Evolutionary conservation across 202 grass and related monocot species (phyloP), one percentile per base, ranked within the genome.

Genomic region (Schoenoplectus triqueter): DNA sequence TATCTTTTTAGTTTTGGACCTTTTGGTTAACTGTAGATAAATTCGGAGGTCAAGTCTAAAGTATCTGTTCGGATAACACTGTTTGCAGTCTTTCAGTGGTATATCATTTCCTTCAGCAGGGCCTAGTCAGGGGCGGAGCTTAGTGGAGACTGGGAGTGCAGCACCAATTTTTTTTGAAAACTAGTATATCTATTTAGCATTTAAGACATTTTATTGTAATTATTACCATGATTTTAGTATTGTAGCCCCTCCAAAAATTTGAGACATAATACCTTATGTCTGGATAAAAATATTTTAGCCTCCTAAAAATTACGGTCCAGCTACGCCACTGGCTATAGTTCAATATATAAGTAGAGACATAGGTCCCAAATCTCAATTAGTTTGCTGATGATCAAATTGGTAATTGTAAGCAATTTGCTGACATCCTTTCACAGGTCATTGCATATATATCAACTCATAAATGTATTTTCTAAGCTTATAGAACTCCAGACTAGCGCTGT

Each of bases 1-100:
- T n/a, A 68, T 68, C 65, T 68, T 68, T 68, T 41, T 14, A 71
- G 44, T 71, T 3, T 71, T n/a, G n/a, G n/a, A n/a, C n/a, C n/a
- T n/a, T n/a, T n/a, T 10, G 44, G 6, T 1, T 40, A 19, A 71
- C n/a, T 47, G 68, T 66, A 18, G 63, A 66, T 66, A 9, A 48
- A 10, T 48, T 19, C 18, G 44, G n/a, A 71, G 15, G 67, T n/a
- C 15, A 31, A 31, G 31, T 31, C 31, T 31, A 31, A 31, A 31
- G 31, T 31, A 31, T 31, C 31, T 31, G 31, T 31, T 31, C 31
- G 31, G 44, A 71, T 15, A 71, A 19, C 18, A 48, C 7, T 48
- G 15, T 42, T 67, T 67, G 10, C 21, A 41, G 64, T 14, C 21
- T 39, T 42, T 13, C 6, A 71, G 6, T 48, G 7, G 13, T 18